phyloP scores from a whole-genome alignment of 495 filamentous ascomycete species.

The Penicillium coprophilum region DNA sequence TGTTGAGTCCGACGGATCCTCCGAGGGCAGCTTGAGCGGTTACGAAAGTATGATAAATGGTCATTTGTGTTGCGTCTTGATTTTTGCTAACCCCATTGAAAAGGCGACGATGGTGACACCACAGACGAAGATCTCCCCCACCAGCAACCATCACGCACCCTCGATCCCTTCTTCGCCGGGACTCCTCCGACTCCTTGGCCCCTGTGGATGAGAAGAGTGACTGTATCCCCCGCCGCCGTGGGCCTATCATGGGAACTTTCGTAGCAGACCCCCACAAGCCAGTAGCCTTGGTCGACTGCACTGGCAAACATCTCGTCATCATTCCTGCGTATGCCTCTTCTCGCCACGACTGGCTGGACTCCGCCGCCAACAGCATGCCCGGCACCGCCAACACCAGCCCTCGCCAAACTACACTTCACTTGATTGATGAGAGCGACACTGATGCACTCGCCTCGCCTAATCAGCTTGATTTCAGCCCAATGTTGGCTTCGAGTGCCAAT shows the following conservation, averaged over 20 bases:
- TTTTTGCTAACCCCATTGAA: constrained; percentile 53
- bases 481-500: constrained; percentile 66
- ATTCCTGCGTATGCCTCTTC: constrained; percentile 53
- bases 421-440: constrained; percentile 53
- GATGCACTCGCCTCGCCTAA: constrained; percentile 50
- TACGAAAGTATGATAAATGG: constrained; percentile 66
- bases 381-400: constrained; percentile 57
- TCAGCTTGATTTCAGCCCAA: constrained; percentile 52
- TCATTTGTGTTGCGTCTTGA: constrained; percentile 12
- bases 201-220: constrained; percentile 53
- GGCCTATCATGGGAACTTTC: constrained; percentile 58
- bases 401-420: constrained; percentile 45
- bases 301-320: constrained; percentile 70
- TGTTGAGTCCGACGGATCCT: constrained; percentile 54
- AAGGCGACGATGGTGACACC: constrained; percentile 78
- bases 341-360: constrained; percentile 51
- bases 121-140: constrained; percentile 75
- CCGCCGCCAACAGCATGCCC: constrained; percentile 47
- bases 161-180: constrained; percentile 55
- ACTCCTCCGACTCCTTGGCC: constrained; percentile 49
- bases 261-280: constrained; percentile 62
- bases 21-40: constrained; percentile 63
- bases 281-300: constrained; percentile 68
- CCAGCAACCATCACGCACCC: constrained; percentile 54
- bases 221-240: constrained; percentile 50